Percentiles rank a stretch among this genome's conserved stretches.
These are phyloP conservation scores for Onygenales sp. DNA, from an alignment of 2,329 filamentous ascomycete genomes.

Conservation along the genomic window DNA sequence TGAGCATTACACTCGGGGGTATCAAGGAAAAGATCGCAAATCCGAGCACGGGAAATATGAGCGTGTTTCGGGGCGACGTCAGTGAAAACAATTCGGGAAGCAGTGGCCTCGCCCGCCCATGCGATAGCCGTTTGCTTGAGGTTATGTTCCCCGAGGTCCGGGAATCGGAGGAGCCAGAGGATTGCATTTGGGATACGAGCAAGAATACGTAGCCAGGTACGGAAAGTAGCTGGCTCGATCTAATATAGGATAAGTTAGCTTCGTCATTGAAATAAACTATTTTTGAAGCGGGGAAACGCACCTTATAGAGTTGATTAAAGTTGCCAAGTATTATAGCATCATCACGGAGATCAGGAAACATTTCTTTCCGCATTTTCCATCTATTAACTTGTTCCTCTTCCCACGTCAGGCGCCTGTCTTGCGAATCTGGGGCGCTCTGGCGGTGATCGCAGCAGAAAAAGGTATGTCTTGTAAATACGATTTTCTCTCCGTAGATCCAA, in stretches of 20 bases:
- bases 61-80: constrained; percentile 92
- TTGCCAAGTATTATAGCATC: constrained; percentile 88
- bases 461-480: constrained; percentile 86
- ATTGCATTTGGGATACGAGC: constrained; percentile 76
- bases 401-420: constrained; percentile 64
- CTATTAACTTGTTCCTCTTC: constrained; percentile 69
- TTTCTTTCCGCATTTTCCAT: constrained; percentile 86
- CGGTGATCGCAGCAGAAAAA: constrained; percentile 98
- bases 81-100: constrained; percentile 81
- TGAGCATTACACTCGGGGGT: constrained; percentile 98
- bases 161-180: constrained; percentile 93
- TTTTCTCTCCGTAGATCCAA: constrained; percentile 96
- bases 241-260: constrained; percentile 28
- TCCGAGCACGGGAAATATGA: constrained; percentile 82
- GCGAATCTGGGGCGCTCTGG: constrained; percentile 70
- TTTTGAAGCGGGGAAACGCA: constrained; percentile 31
- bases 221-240: constrained; percentile 96
- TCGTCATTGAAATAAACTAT: constrained; percentile 1
- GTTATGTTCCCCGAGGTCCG: constrained; percentile 82
- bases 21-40: constrained; percentile 92
- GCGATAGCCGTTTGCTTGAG: constrained; percentile 66
- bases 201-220: constrained; percentile 89
- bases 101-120: constrained; percentile 81
- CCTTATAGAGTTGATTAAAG: constrained; percentile 98
- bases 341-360: constrained; percentile 76